phyloP scores from a whole-genome alignment of 2,329 filamentous ascomycete genomes.

The Ophiosphaerella korrae region DNA sequence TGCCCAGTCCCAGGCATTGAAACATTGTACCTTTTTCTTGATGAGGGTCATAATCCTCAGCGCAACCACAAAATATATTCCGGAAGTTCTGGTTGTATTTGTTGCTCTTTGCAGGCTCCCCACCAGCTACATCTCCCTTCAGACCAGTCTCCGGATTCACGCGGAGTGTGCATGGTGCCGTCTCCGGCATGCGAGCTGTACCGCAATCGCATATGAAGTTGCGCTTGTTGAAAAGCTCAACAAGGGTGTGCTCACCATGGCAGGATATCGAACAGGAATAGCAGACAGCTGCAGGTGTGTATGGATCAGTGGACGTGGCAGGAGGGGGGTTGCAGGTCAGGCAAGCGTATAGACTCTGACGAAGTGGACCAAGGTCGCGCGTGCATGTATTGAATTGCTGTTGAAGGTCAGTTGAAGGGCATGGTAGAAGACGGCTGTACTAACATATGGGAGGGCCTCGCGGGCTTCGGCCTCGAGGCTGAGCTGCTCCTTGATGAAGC shows the following conservation, averaged over 20 bases:
- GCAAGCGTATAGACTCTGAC: conserved; percentile 90
- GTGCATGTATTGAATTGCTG: conserved; percentile 95
- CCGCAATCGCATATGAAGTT: conserved; percentile 97
- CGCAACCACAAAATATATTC: conserved; percentile 90
- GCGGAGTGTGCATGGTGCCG: conserved; percentile 76
- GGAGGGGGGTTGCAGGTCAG: conserved; percentile 90
- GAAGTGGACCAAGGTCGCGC: conserved; percentile 82
- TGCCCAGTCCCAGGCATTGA: conserved; percentile 87
- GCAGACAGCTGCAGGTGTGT: conserved; percentile 81
- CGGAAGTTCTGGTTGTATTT: conserved; percentile 95
- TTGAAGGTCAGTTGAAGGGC: conserved; percentile 14
- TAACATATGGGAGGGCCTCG: conserved; percentile 89
- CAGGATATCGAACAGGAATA: conserved; percentile 97
- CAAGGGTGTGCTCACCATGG: conserved; percentile 91
- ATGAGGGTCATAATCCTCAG: conserved; percentile 83
- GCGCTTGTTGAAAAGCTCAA: conserved; percentile 94
- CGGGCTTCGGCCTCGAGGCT: conserved; percentile 92
- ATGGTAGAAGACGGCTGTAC: conserved; percentile 33
- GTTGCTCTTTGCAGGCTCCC: conserved; percentile 74
- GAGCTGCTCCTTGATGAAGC: conserved; percentile 87
- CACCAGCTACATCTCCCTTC: conserved; percentile 77
- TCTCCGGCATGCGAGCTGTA: conserved; percentile 75
- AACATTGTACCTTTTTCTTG: conserved; percentile 98
- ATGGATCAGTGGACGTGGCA: conserved; percentile 63
- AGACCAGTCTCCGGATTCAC: conserved; percentile 72